Percentiles rank a stretch among this genome's conserved stretches.
These are phyloP conservation scores for Blumeria graminis DNA, from an alignment of 2,329 filamentous ascomycete genomes.

Conservation along the genomic window DNA sequence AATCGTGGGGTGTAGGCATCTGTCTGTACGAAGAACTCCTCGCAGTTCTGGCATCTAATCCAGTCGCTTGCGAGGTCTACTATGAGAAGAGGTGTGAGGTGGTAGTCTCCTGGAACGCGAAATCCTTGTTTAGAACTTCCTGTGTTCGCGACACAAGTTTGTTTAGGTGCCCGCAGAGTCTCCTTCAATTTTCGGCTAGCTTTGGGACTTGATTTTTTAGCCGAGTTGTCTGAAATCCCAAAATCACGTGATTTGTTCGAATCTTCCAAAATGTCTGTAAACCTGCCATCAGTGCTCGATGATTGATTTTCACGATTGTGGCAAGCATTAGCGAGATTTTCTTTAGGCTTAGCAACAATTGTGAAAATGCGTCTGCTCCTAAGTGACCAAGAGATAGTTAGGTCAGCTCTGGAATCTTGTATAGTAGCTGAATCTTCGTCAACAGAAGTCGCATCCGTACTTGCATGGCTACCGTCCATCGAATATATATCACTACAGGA, in stretches of 20 bases:
- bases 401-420: not conserved
- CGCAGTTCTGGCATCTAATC: constrained; percentile 75
- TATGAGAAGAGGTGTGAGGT: constrained; percentile 52
- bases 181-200: too few species aligned
- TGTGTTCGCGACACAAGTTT: not conserved
- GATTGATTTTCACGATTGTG: too few species aligned
- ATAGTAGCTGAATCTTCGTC: constrained; percentile 11
- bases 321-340: too few species aligned
- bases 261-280: too few species aligned
- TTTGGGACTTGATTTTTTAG: too few species aligned
- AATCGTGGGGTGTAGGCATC: constrained; percentile 71
- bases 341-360: not conserved
- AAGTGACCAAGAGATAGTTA: not conserved
- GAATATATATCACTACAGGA: constrained; percentile 1
- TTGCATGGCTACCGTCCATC: constrained; percentile 7
- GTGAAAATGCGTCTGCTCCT: not conserved
- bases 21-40: constrained; percentile 59
- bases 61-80: constrained; percentile 54
- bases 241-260: too few species aligned
- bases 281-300: too few species aligned
- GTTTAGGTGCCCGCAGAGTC: too few species aligned
- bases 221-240: too few species aligned
- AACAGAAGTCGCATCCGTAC: constrained; percentile 15
- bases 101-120: constrained; percentile 55
- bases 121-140: constrained; percentile 3